A percentile compares a stretch with the other conserved stretches of the same genome.
These are phyloP conservation scores for Eimeria acervulina DNA, from an alignment of 169 alveolate genomes.

Conservation along the genomic window DNA sequence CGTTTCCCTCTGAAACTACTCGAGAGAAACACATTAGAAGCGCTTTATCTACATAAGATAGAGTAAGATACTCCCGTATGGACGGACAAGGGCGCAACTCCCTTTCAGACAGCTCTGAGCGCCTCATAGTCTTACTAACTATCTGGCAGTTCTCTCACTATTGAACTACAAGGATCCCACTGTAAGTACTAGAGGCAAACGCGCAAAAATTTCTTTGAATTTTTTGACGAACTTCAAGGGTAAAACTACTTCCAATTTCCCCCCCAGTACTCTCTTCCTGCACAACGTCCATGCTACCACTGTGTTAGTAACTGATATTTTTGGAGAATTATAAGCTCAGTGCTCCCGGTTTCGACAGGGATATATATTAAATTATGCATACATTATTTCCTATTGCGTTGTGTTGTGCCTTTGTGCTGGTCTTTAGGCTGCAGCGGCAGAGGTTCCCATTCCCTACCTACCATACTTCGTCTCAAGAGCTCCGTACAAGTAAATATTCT, in stretches of 20 bases:
- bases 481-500: background rate
- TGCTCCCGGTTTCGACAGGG: background rate
- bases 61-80: background rate
- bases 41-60: background rate
- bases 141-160: background rate
- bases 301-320: background rate
- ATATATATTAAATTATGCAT: too few relatives aligned
- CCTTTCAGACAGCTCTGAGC: background rate
- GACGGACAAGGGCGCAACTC: background rate
- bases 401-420: background rate
- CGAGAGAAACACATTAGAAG: background rate
- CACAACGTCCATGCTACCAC: background rate
- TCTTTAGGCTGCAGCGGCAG: background rate
- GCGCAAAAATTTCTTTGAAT: background rate
- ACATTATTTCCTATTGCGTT: too few relatives aligned
- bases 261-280: background rate
- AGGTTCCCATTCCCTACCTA: background rate
- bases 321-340: background rate
- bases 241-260: background rate
- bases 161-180: background rate
- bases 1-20: background rate
- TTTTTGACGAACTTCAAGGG: too few relatives aligned
- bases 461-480: background rate
- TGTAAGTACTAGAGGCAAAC: background rate
- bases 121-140: background rate